Conservation (phyloP, 345 rosid species). For the Eucalyptus regnans region DNA sequence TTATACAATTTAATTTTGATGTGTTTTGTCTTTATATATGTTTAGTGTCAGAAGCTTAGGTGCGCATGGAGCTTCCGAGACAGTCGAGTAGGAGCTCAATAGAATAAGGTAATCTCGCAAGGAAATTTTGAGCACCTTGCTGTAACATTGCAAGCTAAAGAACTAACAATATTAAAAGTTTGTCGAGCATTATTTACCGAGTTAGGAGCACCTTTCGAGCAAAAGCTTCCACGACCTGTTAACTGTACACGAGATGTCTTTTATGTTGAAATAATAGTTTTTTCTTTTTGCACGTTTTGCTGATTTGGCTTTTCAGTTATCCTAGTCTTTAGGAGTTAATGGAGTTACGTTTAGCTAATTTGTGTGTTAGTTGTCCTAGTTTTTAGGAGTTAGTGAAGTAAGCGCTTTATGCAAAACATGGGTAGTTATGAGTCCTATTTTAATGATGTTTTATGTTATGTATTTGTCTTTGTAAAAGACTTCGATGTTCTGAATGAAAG, state of each 20-base stretch:
- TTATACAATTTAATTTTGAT: too few relatives aligned
- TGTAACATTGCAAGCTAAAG: not conserved
- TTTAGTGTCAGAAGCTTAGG: constrained; percentile 54
- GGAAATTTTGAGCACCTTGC: not conserved
- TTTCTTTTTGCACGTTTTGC: accelerated
- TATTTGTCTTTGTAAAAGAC: too few relatives aligned
- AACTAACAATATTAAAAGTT: not conserved
- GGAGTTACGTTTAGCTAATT: too few relatives aligned
- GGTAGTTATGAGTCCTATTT: too few relatives aligned
- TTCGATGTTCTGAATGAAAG: too few relatives aligned
- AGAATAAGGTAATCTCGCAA: not conserved
- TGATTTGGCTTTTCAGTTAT: too few relatives aligned
- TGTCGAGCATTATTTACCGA: not conserved
- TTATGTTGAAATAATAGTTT: not conserved
- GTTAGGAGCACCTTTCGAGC: too few relatives aligned
- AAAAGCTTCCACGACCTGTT: not conserved
- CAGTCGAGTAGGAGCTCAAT: constrained; percentile 3
- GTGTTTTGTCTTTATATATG: not conserved
- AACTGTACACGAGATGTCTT: not conserved
- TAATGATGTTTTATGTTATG: too few relatives aligned
- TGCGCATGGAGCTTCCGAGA: not conserved
- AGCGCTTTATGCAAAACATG: too few relatives aligned
- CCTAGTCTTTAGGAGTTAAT: too few relatives aligned
- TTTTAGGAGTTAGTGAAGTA: too few relatives aligned
- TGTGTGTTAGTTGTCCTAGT: too few relatives aligned